These are phyloP conservation scores for Xenosphaeropsis pyriputrescens DNA, from an alignment of 2,329 filamentous ascomycete genomes.

Conservation along the genomic window DNA sequence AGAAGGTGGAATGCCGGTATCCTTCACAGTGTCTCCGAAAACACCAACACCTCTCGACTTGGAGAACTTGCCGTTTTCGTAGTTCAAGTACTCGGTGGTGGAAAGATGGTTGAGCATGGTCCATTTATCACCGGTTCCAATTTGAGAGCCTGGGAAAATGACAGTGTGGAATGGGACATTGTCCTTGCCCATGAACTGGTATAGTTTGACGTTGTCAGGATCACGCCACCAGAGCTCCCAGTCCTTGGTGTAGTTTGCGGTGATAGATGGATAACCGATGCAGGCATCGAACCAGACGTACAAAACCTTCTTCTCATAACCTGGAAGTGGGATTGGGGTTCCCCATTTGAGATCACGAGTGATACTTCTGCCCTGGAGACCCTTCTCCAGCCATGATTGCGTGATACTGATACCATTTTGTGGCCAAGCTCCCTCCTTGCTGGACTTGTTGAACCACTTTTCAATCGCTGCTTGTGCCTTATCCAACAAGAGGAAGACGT, in stretches of 20 bases:
- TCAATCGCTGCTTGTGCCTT: slow-evolving; percentile 65
- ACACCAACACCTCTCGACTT: slow-evolving; percentile 84
- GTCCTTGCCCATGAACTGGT: slow-evolving; percentile 94
- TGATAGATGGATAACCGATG: slow-evolving; percentile 93
- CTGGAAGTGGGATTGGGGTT: slow-evolving; percentile 33
- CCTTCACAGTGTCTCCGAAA: slow-evolving; percentile 78
- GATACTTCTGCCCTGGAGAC: slow-evolving; percentile 75
- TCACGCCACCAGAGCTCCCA: slow-evolving; percentile 96
- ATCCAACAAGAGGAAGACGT: slow-evolving; percentile 80
- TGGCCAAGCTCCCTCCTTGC: slow-evolving; percentile 62
- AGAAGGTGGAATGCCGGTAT: slow-evolving; percentile 70
- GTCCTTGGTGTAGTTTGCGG: slow-evolving; percentile 72
- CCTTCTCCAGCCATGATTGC: slow-evolving; percentile 69
- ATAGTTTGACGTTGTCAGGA: slow-evolving; percentile 73
- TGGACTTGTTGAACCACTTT: slow-evolving; percentile 62
- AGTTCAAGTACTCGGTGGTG: slow-evolving; percentile 81
- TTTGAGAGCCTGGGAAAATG: slow-evolving; percentile 77
- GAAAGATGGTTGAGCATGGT: slow-evolving; percentile 80
- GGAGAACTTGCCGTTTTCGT: slow-evolving; percentile 82
- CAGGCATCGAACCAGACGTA: slow-evolving; percentile 83
- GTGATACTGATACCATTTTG: slow-evolving; percentile 64
- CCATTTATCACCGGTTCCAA: slow-evolving; percentile 77
- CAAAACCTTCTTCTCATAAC: slow-evolving; percentile 64
- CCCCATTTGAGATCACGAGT: slow-evolving; percentile 92
- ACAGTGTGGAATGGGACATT: slow-evolving; percentile 74